phyloP scores from a whole-genome alignment of 305 asterid species.

The Fraxinus ornus region DNA sequence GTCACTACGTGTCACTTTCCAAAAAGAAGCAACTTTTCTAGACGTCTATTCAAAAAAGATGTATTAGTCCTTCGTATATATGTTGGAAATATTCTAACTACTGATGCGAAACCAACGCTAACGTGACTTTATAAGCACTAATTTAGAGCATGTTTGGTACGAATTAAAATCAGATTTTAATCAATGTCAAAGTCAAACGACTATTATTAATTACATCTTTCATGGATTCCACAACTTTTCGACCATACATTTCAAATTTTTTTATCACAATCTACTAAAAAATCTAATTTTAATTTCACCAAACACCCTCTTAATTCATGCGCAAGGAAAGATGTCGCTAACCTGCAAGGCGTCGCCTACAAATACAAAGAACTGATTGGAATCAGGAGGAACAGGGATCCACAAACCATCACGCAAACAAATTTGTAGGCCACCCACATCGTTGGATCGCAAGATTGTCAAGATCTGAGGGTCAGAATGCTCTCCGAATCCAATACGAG shows the following conservation, averaged over 20 bases:
- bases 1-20: neutral
- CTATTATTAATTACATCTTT: too few relatives aligned
- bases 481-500: slow-evolving; percentile 45
- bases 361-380: slow-evolving; percentile 34
- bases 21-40: neutral
- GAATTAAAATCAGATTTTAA: too few relatives aligned
- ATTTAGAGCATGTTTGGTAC: too few relatives aligned
- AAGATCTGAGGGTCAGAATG: slow-evolving; percentile 51
- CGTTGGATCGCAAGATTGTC: slow-evolving; percentile 44
- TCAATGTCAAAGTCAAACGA: too few relatives aligned
- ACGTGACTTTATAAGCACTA: neutral
- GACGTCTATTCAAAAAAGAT: neutral
- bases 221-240: too few relatives aligned
- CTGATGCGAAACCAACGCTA: neutral
- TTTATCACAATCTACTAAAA: too few relatives aligned
- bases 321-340: neutral
- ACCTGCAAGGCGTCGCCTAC: slow-evolving; percentile 51
- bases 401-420: slow-evolving; percentile 33
- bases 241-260: too few relatives aligned
- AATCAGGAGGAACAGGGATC: slow-evolving; percentile 40
- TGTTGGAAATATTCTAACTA: neutral
- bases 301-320: neutral
- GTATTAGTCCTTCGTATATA: neutral
- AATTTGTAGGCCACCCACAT: slow-evolving; percentile 46
- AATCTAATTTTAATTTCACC: too few relatives aligned